A percentile compares a stretch with the other conserved stretches of the same genome.
phyloP scores from a whole-genome alignment of 164 flowering plant species.

The Magnolia changhungtana region DNA sequence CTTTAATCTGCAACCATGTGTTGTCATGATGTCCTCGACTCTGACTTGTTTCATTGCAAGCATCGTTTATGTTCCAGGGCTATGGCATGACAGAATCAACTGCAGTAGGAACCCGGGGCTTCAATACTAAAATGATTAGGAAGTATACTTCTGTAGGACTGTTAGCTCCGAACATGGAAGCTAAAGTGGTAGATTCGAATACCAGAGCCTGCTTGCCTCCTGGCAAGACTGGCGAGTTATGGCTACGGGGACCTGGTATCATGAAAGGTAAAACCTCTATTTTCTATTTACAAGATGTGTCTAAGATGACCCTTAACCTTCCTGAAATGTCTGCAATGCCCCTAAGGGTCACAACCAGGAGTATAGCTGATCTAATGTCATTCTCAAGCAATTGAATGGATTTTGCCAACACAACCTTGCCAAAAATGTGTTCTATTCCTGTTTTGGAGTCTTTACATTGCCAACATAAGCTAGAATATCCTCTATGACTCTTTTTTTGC shows the following conservation, averaged over 20 bases:
- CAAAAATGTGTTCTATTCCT: too few species aligned
- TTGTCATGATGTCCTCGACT: neutral
- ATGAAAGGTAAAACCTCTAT: conserved; percentile 62
- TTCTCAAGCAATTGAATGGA: too few species aligned
- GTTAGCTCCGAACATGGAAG: conserved; percentile 74
- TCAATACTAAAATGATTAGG: conserved; percentile 39
- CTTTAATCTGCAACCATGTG: neutral
- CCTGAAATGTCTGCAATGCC: too few species aligned
- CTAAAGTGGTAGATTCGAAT: conserved; percentile 58
- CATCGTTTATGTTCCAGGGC: conserved; percentile 37
- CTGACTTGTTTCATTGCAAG: neutral
- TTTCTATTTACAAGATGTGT: too few species aligned
- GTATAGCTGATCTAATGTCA: too few species aligned
- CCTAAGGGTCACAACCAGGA: too few species aligned
- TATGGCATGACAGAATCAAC: conserved; percentile 91
- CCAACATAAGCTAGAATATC: too few species aligned
- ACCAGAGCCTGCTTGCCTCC: conserved; percentile 60
- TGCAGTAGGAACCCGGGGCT: conserved; percentile 82
- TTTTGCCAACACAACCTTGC: too few species aligned
- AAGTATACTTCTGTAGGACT: conserved; percentile 64
- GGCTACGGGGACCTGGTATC: conserved; percentile 59
- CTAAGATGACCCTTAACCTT: too few species aligned
- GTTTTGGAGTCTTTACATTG: too few species aligned
- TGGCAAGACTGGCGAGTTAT: conserved; percentile 63
- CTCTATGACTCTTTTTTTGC: too few species aligned